Base-by-base conservation (phyloP, 1,139 yeast genomes). In the Fermentozyma sake region DNA sequence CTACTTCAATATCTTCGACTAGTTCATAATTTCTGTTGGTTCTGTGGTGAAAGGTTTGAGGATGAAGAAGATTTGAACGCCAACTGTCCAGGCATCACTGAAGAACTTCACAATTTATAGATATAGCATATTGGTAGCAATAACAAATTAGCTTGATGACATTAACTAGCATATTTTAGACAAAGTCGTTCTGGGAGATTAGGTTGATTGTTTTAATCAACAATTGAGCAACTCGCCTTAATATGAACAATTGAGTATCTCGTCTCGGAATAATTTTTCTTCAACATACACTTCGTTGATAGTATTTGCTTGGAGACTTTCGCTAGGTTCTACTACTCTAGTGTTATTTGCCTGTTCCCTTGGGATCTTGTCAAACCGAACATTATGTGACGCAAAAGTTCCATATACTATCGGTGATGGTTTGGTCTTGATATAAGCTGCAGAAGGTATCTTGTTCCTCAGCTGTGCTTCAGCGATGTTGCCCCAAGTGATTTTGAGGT, bases 81-180 rank as follows among this genome's bases (percentile, higher is more conserved):
- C 5, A 44, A 52, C 29, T 73, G 78, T 41, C 77, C 77, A 2
- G 78, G 78, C 0, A 32, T 46, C 2, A 32, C 39, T 4, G 68
- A 64, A 34, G 59, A 49, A 9, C 74, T 60, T 25, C 77, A 70
- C 33, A 7, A 13, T 11, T 12, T 18, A 12, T 23, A 19, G 14
- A 8, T 18, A 10, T n/a, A 22, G 16, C 18, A n/a, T 18, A 20
- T 10, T n/a, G 11, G 16, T 22, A 18, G 29, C 9, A n/a, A n/a
- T n/a, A n/a, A n/a, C n/a, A n/a, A n/a, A n/a, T n/a, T n/a, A n/a
- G n/a, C n/a, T n/a, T n/a, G n/a, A n/a, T n/a, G n/a, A n/a, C n/a
- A n/a, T n/a, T n/a, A n/a, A n/a, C n/a, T n/a, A n/a, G n/a, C n/a
- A n/a, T n/a, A n/a, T n/a, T n/a, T n/a, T n/a, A n/a, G n/a, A n/a